Evolutionary conservation across 208 protist species (phyloP), one percentile per base, ranked within the genome.

Genomic region (Acanthamoeba castellanii): DNA sequence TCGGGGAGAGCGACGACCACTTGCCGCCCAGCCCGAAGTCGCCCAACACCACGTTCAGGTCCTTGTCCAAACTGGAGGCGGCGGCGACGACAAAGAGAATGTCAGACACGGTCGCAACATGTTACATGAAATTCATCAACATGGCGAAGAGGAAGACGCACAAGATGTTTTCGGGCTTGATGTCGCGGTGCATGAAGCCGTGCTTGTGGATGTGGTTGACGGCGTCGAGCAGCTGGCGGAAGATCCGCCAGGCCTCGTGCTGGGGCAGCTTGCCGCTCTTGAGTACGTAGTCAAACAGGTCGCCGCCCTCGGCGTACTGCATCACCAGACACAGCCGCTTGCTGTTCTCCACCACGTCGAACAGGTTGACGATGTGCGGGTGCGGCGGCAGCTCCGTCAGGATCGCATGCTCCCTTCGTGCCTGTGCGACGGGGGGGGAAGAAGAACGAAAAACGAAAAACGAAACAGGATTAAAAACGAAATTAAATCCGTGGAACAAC

Each of bases 281-380:
- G 20, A 74, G 68, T 14, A 94, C 89, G 50, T 92, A 68, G 45
- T 97, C 95, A 70, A 97, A 97, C 13, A 97, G 64, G n/a, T 97
- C 97, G 6, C 97, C 97, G 45, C 97, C 97, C 32, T 88, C 85
- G 22, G 88, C 95, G 30, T 97, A 97, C 42, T 98, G 96, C 92
- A 97, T 96, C 27, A 97, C 88, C 16, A 98, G n/a, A 87, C 95
- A 98, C 50, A 97, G 37, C 18, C 72, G 47, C 42, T 74, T 89
- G 45, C 93, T 78, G 89, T 94, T 90, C 30, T 97, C 95, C 27
- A 96, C 78, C 16, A 97, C 94, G 16, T 97, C 96, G 76, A 96
- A 72, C 27, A 97, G 94, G 30, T 95, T 76, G 55, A 97, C 97
- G 84, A 97, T 97, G 87, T 97, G 96, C 78, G 95, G 30, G 94